phyloP scores from a whole-genome alignment of 1,139 yeast species.

The Yamadazyma friedrichii region DNA sequence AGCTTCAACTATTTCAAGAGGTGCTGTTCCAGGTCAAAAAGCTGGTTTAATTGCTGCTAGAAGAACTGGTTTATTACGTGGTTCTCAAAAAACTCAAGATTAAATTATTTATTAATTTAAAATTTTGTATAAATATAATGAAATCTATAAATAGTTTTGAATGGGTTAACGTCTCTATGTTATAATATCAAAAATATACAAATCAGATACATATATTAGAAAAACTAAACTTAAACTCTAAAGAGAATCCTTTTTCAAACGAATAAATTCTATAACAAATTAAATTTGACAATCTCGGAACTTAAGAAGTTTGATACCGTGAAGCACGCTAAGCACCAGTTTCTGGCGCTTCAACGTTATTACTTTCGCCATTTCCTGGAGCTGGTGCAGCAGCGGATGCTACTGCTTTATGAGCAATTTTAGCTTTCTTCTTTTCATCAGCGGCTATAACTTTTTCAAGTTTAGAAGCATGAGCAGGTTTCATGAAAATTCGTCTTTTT shows the following conservation, averaged over 20 bases:
- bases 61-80: conserved; percentile 99
- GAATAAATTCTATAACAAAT: no score
- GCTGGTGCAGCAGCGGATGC: not conserved
- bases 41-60: conserved; percentile 99
- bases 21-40: conserved; percentile 99
- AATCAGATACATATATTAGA: conserved; percentile 3
- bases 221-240: no score
- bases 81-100: conserved; percentile 97
- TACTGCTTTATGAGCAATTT: not conserved
- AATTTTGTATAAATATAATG: conserved; percentile 14
- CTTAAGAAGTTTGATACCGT: not conserved
- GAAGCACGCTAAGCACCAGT: conserved; percentile 3
- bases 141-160: conserved; percentile 10
- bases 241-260: not conserved
- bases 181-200: conserved; percentile 11
- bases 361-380: not conserved
- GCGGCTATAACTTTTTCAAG: conserved; percentile 41
- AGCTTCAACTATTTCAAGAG: conserved; percentile 99
- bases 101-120: conserved; percentile 19
- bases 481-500: conserved; percentile 34
- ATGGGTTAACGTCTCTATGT: conserved; percentile 10
- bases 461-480: conserved; percentile 40
- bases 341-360: conserved; percentile 4
- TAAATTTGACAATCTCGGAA: no score
- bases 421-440: conserved; percentile 14